Percentiles rank a stretch among this genome's conserved stretches.
These are phyloP conservation scores for Anthracocystis setariae DNA, from an alignment of 1,284 basidiomycete genomes.

Conservation along the genomic window DNA sequence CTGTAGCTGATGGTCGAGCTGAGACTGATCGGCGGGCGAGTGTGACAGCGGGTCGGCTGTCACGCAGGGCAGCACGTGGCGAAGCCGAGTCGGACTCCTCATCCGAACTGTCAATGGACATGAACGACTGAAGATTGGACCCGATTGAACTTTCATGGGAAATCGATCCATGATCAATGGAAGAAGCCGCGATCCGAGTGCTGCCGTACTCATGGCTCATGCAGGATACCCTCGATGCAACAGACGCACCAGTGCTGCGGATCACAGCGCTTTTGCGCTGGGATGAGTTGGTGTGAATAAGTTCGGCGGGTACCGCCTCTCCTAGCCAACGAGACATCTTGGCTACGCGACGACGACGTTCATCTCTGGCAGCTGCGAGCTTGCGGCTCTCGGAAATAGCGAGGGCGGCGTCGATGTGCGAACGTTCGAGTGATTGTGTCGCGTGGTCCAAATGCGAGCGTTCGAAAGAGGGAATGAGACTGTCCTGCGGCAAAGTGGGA, in stretches of 20 bases:
- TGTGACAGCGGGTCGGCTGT: neutral
- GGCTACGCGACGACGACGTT: constrained; percentile 48
- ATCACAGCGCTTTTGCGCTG: constrained; percentile 18
- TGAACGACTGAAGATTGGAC: constrained; percentile 36
- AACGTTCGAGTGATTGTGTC: constrained; percentile 6
- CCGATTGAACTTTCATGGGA: constrained; percentile 20
- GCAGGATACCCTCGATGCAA: constrained; percentile 6
- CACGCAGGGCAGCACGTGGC: constrained; percentile 3
- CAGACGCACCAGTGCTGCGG: constrained; percentile 8
- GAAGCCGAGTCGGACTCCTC: constrained; percentile 22
- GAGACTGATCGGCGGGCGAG: neutral
- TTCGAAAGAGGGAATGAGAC: constrained; percentile 20
- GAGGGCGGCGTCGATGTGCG: constrained; percentile 21
- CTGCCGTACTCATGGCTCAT: constrained; percentile 14
- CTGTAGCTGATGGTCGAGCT: neutral
- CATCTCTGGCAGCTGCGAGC: constrained; percentile 38
- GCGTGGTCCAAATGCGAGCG: constrained; percentile 21
- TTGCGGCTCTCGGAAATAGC: constrained; percentile 32
- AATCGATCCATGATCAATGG: constrained; percentile 12
- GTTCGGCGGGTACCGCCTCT: constrained; percentile 46
- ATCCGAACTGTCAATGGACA: constrained; percentile 52
- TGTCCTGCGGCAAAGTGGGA: constrained; percentile 41
- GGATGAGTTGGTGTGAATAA: constrained; percentile 18
- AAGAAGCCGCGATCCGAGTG: constrained; percentile 4
- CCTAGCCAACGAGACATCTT: constrained; percentile 61